These are phyloP conservation scores for Lyophyllum shimeji DNA, from an alignment of 768 basidiomycete genomes.

Conservation along the genomic window DNA sequence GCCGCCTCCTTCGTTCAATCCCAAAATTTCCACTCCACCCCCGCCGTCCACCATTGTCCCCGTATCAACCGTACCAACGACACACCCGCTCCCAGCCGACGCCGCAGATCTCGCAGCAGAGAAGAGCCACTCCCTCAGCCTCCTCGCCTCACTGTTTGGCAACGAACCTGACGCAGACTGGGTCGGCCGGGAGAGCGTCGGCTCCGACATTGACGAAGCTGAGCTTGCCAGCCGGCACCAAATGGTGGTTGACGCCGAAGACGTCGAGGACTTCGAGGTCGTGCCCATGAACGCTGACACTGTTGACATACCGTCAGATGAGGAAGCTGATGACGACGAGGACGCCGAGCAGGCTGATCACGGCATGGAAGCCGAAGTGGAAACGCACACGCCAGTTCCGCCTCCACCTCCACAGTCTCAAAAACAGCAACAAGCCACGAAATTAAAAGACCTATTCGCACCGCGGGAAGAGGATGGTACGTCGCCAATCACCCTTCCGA, in stretches of 20 bases:
- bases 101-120: conserved; percentile 38
- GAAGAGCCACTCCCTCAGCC: conserved; percentile 42
- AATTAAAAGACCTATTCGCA: conserved; percentile 73
- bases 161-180: conserved; percentile 48
- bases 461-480: conserved; percentile 68
- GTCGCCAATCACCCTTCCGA: conserved; percentile 13
- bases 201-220: conserved; percentile 51
- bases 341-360: conserved; percentile 16
- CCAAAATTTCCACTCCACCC: neutral
- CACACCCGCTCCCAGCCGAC: conserved; percentile 13
- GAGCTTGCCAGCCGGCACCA: conserved; percentile 15
- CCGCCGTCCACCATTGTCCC: neutral
- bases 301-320: neutral
- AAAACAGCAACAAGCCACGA: conserved; percentile 22
- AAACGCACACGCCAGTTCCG: neutral
- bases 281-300: conserved; percentile 6
- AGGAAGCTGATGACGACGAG: conserved; percentile 1
- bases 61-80: neutral
- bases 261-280: conserved; percentile 22
- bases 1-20: neutral
- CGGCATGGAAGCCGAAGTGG: conserved; percentile 3
- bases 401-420: conserved; percentile 4
- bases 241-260: conserved; percentile 23
- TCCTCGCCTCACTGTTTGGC: conserved; percentile 57
- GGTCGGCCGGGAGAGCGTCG: conserved; percentile 58